Conservation (phyloP, 306 rosid genomes). For the Pyrus bretschneideri region DNA sequence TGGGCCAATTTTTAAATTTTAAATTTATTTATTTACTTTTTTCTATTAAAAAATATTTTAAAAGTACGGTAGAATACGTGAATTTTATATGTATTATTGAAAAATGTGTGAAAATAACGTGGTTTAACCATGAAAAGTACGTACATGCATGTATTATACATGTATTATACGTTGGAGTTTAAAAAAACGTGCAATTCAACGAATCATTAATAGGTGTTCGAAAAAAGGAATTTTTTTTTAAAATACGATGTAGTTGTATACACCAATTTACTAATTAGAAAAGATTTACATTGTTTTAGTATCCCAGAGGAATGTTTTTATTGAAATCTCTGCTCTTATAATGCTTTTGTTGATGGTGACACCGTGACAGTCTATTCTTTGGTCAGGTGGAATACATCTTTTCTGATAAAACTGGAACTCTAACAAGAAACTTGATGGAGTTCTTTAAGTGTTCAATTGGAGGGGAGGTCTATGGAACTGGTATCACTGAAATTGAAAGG, state of each 20-base stretch:
- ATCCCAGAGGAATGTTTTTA: not conserved
- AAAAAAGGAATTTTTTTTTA: no score
- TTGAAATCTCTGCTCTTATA: not conserved
- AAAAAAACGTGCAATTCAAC: not conserved
- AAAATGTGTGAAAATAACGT: not conserved
- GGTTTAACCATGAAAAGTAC: not conserved
- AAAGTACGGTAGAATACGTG: no score
- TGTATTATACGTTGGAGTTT: not conserved
- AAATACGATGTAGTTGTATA: no score
- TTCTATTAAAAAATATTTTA: no score
- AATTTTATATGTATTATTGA: no score
- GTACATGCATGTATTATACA: not conserved
- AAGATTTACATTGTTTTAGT: not conserved
- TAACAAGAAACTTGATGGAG: constrained; percentile 96
- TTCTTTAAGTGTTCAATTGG: constrained; percentile 99
- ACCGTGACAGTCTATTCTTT: constrained; percentile 7
- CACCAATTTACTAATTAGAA: not conserved
- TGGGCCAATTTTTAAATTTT: no score
- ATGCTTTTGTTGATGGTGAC: not conserved
- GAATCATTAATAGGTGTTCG: no score
- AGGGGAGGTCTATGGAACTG: constrained; percentile 84
- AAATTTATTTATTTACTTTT: no score
- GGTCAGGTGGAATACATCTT: constrained; percentile 92
- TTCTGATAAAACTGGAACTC: constrained; percentile 98
- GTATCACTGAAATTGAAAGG: constrained; percentile 88